Conservation (phyloP, 495 filamentous ascomycete species). For the Aspergillus olivimuriae region DNA sequence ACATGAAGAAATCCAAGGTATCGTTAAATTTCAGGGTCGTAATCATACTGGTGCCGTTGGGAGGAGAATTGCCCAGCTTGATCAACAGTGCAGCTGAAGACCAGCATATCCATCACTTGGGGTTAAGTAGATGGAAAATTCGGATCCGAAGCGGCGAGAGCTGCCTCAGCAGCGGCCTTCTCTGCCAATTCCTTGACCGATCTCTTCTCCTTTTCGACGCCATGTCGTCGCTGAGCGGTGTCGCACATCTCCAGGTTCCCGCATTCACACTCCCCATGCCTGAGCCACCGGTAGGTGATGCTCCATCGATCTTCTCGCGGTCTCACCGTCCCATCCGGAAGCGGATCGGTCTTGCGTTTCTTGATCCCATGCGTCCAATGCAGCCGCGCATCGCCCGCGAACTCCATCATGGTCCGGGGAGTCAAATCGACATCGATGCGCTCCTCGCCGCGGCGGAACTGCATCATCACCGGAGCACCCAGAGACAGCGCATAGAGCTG, state of each 20-base stretch:
- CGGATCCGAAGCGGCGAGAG: too few species aligned
- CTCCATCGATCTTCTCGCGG: constrained; percentile 30
- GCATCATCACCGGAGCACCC: constrained; percentile 32
- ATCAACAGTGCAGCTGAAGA: too few species aligned
- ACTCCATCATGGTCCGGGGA: constrained; percentile 34
- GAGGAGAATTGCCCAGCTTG: too few species aligned
- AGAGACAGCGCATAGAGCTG: constrained; percentile 36
- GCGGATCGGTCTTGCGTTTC: constrained; percentile 33
- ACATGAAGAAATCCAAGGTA: too few species aligned
- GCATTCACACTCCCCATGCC: constrained; percentile 34
- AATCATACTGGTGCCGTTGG: too few species aligned
- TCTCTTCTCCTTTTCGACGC: constrained; percentile 34
- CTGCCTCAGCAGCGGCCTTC: constrained; percentile 1
- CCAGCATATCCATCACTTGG: too few species aligned
- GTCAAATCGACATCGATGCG: constrained; percentile 28
- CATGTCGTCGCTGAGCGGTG: constrained; percentile 28
- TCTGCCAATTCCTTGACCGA: constrained; percentile 20
- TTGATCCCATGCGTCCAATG: constrained; percentile 40
- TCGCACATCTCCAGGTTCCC: constrained; percentile 33
- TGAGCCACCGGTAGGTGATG: constrained; percentile 36
- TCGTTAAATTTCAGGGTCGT: too few species aligned
- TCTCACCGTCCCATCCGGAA: constrained; percentile 27
- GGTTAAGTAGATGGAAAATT: too few species aligned
- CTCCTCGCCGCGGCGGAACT: constrained; percentile 25
- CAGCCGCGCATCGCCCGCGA: constrained; percentile 28